These are phyloP conservation scores for Citrus maxima DNA, from an alignment of 345 rosid genomes.

Conservation along the genomic window DNA sequence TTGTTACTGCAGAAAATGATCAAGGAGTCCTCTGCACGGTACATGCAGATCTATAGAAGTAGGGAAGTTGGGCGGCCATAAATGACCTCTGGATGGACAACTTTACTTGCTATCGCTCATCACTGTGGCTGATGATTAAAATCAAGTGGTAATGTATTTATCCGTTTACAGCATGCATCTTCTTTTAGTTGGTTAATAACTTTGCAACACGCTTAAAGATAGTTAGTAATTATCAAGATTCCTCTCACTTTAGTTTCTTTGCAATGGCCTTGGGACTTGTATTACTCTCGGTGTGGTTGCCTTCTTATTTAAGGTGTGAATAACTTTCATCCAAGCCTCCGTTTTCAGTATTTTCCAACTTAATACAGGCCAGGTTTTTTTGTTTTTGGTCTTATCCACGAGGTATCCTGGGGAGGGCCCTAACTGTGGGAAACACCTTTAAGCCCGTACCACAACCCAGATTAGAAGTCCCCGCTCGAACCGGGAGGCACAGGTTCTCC, in stretches of 20 bases:
- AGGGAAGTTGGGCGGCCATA: constrained; percentile 59
- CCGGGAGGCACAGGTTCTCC: too few species aligned
- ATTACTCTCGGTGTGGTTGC: constrained; percentile 68
- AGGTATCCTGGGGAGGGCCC: too few species aligned
- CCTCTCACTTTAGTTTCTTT: constrained; percentile 52
- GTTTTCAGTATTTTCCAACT: background rate
- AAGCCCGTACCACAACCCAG: too few species aligned
- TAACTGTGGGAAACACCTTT: too few species aligned
- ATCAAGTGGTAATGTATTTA: constrained; percentile 65
- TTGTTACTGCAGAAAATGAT: constrained; percentile 2
- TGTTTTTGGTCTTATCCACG: too few species aligned
- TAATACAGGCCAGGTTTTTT: too few species aligned
- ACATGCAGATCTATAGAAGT: too few species aligned
- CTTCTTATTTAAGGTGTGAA: constrained; percentile 55
- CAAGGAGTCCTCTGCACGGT: too few species aligned
- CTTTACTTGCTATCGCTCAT: too few species aligned
- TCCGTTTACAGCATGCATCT: background rate
- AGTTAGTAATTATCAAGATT: background rate
- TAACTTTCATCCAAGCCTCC: background rate
- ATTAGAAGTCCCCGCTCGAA: too few species aligned
- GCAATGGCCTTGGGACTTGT: constrained; percentile 97
- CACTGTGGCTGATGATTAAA: constrained; percentile 60
- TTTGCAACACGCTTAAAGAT: background rate
- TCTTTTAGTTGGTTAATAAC: background rate
- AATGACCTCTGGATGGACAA: constrained; percentile 73